These are phyloP conservation scores for Epichloe coenophiala DNA, from an alignment of 2,329 filamentous ascomycete species.

Conservation along the genomic window DNA sequence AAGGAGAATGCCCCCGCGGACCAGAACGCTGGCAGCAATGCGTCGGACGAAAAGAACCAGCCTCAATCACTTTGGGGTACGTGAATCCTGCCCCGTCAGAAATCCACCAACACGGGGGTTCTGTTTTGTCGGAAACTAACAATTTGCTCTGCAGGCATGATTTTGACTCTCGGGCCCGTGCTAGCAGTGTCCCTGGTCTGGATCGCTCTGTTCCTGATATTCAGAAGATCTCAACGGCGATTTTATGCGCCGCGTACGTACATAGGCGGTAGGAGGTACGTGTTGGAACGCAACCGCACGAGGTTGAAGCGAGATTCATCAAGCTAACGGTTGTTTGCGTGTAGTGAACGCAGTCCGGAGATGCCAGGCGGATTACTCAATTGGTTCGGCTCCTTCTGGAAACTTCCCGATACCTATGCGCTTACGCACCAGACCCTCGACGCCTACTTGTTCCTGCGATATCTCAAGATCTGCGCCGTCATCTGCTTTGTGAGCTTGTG, in stretches of 20 bases:
- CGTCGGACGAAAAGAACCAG: slow-evolving; percentile 6
- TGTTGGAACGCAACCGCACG: not conserved
- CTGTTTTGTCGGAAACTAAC: not conserved
- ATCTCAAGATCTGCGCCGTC: slow-evolving; percentile 61
- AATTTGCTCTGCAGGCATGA: slow-evolving; percentile 18
- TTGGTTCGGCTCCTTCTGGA: slow-evolving; percentile 51
- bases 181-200: slow-evolving; percentile 34
- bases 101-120: not conserved
- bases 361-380: slow-evolving; percentile 44
- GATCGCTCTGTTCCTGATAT: slow-evolving; percentile 35
- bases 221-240: slow-evolving; percentile 33
- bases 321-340: not conserved
- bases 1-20: slow-evolving; percentile 16
- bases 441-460: slow-evolving; percentile 76
- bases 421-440: slow-evolving; percentile 83
- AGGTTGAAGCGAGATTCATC: not conserved
- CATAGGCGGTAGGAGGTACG: slow-evolving; percentile 33
- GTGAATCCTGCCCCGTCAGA: slow-evolving; percentile 1
- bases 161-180: slow-evolving; percentile 41
- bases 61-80: slow-evolving; percentile 24
- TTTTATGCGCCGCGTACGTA: slow-evolving; percentile 45
- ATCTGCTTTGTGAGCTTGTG: slow-evolving; percentile 69
- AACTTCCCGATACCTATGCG: slow-evolving; percentile 59
- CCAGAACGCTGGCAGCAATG: slow-evolving; percentile 11
- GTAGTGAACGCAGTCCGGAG: slow-evolving; percentile 40